Conservation (phyloP, 345 rosid genomes). For the Barbarea vulgaris region DNA sequence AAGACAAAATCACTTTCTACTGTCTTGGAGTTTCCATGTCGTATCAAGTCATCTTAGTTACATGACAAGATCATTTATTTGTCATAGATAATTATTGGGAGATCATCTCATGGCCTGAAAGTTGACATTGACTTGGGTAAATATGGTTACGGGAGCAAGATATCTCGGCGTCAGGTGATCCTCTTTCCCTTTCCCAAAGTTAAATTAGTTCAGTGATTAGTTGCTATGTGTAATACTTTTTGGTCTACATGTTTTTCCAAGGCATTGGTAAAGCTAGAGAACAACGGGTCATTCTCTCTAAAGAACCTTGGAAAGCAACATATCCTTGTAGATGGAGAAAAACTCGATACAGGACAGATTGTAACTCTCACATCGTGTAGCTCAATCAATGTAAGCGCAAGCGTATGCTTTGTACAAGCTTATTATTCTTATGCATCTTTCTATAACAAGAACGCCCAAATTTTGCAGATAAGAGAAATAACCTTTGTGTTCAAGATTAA, state of each 20-base stretch:
- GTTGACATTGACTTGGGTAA: constrained; percentile 85
- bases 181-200: constrained; percentile 19
- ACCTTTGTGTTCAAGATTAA: constrained; percentile 61
- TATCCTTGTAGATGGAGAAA: constrained; percentile 59
- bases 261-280: constrained; percentile 72
- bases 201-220: neutral
- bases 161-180: constrained; percentile 82
- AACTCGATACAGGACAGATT: constrained; percentile 48
- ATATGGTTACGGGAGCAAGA: constrained; percentile 62
- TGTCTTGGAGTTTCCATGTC: neutral
- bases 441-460: neutral
- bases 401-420: neutral
- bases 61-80: constrained; percentile 19
- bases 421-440: neutral
- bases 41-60: constrained; percentile 17
- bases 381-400: constrained; percentile 61
- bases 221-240: constrained; percentile 4
- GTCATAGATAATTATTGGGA: constrained; percentile 79
- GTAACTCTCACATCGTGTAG: constrained; percentile 47
- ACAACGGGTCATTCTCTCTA: constrained; percentile 59
- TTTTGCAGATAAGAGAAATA: constrained; percentile 66
- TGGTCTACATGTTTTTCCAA: constrained; percentile 34
- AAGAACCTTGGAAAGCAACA: constrained; percentile 70
- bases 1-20: neutral
- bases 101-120: constrained; percentile 64